A percentile compares a stretch with the other conserved stretches of the same genome.
phyloP scores from a whole-genome alignment of 495 filamentous ascomycete genomes.

The Neurospora sp. region DNA sequence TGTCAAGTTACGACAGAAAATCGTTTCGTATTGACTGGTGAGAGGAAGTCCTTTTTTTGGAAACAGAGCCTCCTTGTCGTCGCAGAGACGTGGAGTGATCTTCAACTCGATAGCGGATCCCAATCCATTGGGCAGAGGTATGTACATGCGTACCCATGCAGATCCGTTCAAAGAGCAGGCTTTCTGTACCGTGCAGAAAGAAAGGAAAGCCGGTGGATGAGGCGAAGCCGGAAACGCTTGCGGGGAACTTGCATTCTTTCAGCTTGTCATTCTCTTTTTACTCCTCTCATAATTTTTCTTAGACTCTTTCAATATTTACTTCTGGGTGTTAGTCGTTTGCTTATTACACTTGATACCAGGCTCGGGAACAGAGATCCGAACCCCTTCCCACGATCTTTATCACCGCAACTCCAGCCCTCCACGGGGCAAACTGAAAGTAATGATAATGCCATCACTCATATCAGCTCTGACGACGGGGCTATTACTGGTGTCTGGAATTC shows the following conservation, averaged over 20 bases:
- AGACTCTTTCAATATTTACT: neutral
- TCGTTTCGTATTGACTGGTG: neutral
- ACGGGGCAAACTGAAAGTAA: slow-evolving; percentile 2
- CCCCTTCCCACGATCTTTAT: neutral
- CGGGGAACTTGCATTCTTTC: neutral
- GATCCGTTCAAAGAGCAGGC: neutral
- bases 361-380: neutral
- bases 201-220: neutral
- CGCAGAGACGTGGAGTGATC: neutral
- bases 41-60: neutral
- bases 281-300: neutral
- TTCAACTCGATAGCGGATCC: neutral
- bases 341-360: neutral
- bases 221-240: neutral
- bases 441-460: slow-evolving; percentile 19
- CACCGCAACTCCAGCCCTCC: neutral
- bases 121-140: neutral
- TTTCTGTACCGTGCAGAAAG: neutral
- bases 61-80: neutral
- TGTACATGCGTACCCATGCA: neutral
- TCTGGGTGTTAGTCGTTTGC: neutral
- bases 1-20: neutral
- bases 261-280: neutral
- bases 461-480: slow-evolving; percentile 10
- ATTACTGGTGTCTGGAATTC: slow-evolving; percentile 14